Evolutionary conservation across 2,329 filamentous ascomycete species (phyloP), one percentile per base, ranked within the genome.

Genomic region (Cladophialophora carrionii): DNA sequence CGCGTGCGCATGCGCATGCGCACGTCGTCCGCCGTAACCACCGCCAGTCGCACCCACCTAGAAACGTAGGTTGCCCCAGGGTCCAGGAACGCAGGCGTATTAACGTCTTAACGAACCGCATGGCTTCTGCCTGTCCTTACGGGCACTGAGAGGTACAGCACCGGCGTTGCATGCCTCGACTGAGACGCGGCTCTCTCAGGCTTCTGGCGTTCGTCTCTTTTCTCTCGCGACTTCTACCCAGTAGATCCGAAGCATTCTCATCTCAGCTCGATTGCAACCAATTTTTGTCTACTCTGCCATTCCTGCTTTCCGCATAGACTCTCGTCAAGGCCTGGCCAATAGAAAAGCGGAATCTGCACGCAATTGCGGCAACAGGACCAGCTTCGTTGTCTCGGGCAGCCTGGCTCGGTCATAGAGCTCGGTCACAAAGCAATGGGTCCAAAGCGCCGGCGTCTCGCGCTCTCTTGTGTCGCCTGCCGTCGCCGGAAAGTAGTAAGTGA

Each of bases 401-500:
- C 8, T 37, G 20, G 46, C 57, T 26, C 31, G 31, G 31, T 9
- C 46, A 2, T 9, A 51, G 34, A 60, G 29, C 56, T 60, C 34
- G 60, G 61, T 46, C 54, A 29, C 37, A 48, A 4, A 57, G 41
- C 57, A 41, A 72, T 72, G 70, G 70, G 70, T 41, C 66, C 66
- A 37, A 72, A 70, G 56, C 70, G 70, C 22, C 68, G 69, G 17
- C 66, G 70, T 46, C 59, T 71, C 24, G 70, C 70, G 29, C 58
- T 72, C 31, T 70, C 68, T 24, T 72, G 70, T 51, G 70, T 72
- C 26, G 69, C 69, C 32, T 72, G 70, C 49, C 63, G 70, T 34
- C 57, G 63, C 9, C 55, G 71, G 9, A 72, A 72, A 52, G 70
- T 72, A 26, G 48, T 51, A 17, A 26, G 48, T 51, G 48, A 14